Evolutionary conservation across 768 basidiomycete species (phyloP).

Genomic region (Hemileccinum rubropunctum): DNA sequence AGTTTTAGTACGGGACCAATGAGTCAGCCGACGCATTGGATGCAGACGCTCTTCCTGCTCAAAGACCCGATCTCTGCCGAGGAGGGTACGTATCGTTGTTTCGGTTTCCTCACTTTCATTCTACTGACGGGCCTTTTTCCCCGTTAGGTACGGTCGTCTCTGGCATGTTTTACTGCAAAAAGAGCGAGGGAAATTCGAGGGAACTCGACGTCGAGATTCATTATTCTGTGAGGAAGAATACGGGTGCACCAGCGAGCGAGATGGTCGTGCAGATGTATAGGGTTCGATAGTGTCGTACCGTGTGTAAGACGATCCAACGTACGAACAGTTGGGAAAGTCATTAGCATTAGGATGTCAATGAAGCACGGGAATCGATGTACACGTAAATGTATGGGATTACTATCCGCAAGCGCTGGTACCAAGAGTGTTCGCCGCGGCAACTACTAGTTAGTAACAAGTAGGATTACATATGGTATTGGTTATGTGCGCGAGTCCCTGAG

Average conservation of each 20-base stretch:
- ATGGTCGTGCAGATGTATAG: slow-evolving; percentile 76
- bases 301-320: too few relatives aligned
- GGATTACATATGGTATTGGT: too few relatives aligned
- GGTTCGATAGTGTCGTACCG: slow-evolving; percentile 48
- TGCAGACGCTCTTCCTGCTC: slow-evolving; percentile 89
- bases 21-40: slow-evolving; percentile 93
- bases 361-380: too few relatives aligned
- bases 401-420: too few relatives aligned
- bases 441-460: too few relatives aligned
- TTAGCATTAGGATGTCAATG: too few relatives aligned
- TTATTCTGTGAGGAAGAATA: slow-evolving; percentile 49
- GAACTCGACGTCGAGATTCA: slow-evolving; percentile 93
- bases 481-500: too few relatives aligned
- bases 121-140: neutral
- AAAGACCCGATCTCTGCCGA: slow-evolving; percentile 71
- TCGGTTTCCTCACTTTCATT: neutral
- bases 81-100: slow-evolving; percentile 54
- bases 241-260: slow-evolving; percentile 34
- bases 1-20: slow-evolving; percentile 91
- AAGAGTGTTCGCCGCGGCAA: too few relatives aligned
- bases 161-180: slow-evolving; percentile 82
- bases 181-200: slow-evolving; percentile 76
- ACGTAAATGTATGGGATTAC: too few relatives aligned
- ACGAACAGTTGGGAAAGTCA: too few relatives aligned
- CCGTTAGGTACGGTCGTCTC: slow-evolving; percentile 63